These are phyloP conservation scores for Euphorbia celastroides DNA, from an alignment of 441 rosid genomes.

Conservation along the genomic window DNA sequence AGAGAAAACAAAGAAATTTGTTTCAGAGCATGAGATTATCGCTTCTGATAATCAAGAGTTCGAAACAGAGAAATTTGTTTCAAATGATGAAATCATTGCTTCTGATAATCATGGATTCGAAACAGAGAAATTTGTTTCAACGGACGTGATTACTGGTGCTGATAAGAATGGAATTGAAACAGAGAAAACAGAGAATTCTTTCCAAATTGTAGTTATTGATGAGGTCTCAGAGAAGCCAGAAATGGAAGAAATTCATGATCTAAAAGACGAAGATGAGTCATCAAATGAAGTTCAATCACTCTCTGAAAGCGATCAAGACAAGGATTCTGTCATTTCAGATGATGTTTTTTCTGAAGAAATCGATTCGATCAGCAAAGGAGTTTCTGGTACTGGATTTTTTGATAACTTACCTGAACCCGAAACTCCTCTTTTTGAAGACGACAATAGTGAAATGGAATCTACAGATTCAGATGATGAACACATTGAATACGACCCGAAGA, in stretches of 20 bases:
- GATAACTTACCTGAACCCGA: conserved; percentile 21
- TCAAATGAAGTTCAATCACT: conserved; percentile 3
- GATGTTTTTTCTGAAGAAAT: background rate
- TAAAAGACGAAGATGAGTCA: background rate
- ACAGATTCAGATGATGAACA: conserved; percentile 46
- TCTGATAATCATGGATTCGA: no score
- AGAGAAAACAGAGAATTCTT: conserved; percentile 19
- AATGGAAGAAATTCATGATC: background rate
- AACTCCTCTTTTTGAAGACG: conserved; percentile 4
- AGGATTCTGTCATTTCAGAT: conserved; percentile 6
- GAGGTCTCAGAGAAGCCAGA: conserved; percentile 11
- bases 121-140: no score
- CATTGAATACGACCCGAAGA: conserved; percentile 39
- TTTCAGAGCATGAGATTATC: no score
- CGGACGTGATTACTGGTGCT: no score
- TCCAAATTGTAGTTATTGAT: background rate
- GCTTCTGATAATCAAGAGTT: no score
- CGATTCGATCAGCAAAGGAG: background rate
- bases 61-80: background rate
- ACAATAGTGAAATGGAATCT: conserved; percentile 10
- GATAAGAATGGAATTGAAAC: conserved; percentile 3
- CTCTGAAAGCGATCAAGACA: background rate
- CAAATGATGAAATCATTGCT: background rate
- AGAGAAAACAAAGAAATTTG: no score
- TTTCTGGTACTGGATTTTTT: conserved; percentile 11